Evolutionary conservation across 2,329 filamentous ascomycete genomes (phyloP).

Genomic region (Aspergillus intermedius): DNA sequence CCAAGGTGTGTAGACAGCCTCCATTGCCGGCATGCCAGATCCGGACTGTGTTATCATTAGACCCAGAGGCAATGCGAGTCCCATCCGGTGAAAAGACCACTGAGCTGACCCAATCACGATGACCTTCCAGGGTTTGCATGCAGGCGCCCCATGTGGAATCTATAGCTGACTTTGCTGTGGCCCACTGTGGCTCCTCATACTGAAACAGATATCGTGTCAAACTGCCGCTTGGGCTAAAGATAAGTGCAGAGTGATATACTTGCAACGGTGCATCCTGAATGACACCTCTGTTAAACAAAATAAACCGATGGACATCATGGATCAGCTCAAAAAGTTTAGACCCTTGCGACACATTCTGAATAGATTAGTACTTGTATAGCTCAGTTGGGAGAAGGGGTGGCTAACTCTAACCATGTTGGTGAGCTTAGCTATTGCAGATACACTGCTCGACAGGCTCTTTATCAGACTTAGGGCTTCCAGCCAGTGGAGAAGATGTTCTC

Average conservation of each 20-base stretch:
- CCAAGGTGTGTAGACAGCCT: constrained; percentile 7
- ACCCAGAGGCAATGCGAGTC: constrained; percentile 7
- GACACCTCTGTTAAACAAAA: constrained; percentile 15
- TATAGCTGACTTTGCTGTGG: constrained; percentile 4
- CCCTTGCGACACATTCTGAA: not conserved
- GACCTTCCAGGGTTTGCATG: constrained; percentile 10
- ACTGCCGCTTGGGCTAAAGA: constrained; percentile 20
- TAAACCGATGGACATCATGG: constrained; percentile 19
- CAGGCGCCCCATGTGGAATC: constrained; percentile 4
- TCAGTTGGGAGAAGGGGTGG: not conserved
- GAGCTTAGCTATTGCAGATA: not conserved
- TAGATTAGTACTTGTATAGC: not conserved
- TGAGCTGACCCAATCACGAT: constrained; percentile 2
- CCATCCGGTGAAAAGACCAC: constrained; percentile 23
- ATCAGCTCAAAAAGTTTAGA: not conserved
- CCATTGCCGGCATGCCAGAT: constrained; percentile 7
- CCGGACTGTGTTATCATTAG: constrained; percentile 7
- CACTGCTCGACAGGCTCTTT: not conserved
- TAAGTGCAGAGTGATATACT: constrained; percentile 3
- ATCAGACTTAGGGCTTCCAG: constrained; percentile 4
- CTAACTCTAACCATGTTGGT: constrained; percentile 8
- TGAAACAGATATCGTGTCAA: constrained; percentile 1
- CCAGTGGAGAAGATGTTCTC: constrained; percentile 6
- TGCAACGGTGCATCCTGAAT: constrained; percentile 16
- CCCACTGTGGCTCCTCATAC: constrained; percentile 4